These are phyloP conservation scores for Arctium minus DNA, from an alignment of 129 eudicot species.

Conservation along the genomic window DNA sequence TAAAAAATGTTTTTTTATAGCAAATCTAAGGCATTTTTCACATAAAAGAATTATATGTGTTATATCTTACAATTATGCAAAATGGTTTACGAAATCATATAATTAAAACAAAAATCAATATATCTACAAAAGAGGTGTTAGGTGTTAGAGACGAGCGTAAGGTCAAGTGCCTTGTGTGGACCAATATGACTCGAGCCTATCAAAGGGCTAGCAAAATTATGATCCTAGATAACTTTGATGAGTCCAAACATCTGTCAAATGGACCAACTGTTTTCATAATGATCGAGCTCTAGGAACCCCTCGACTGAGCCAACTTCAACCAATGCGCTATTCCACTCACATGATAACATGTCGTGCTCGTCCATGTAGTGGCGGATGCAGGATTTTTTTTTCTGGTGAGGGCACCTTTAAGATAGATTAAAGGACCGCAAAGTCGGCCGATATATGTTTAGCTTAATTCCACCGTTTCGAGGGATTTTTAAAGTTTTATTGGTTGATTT, in stretches of 20 bases:
- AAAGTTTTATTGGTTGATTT: no score
- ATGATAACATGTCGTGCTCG: conserved; percentile 24
- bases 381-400: no score
- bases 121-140: not conserved
- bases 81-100: no score
- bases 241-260: not conserved
- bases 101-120: no score
- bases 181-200: conserved; percentile 34
- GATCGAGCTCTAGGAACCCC: not conserved
- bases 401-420: no score
- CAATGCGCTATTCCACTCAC: conserved; percentile 17
- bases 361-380: not conserved
- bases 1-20: no score
- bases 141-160: conserved; percentile 7
- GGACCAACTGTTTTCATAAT: not conserved
- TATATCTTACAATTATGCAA: no score
- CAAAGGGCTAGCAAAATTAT: conserved; percentile 14
- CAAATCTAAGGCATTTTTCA: no score
- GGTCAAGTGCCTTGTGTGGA: conserved; percentile 26
- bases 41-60: no score
- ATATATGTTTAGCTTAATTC: no score
- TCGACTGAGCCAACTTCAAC: not conserved
- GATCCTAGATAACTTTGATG: conserved; percentile 9
- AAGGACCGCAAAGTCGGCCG: no score
- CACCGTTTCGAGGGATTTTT: no score